Conservation (phyloP, 768 basidiomycete species). For the Leccinum boreale region DNA sequence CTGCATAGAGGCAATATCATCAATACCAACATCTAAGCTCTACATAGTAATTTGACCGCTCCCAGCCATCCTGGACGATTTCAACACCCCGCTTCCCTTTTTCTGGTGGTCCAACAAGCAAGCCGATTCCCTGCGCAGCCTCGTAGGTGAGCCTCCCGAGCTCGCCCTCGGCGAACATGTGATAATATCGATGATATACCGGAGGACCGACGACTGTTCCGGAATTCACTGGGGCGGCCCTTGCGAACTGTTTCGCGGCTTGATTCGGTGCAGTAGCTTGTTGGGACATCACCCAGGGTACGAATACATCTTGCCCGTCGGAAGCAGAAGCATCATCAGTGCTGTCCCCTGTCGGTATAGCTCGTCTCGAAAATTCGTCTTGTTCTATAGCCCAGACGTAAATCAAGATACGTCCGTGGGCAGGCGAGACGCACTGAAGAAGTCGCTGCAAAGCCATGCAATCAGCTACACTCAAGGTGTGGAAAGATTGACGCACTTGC, state of each 20-base stretch:
- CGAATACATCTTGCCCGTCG: constrained; percentile 78
- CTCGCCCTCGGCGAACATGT: constrained; percentile 88
- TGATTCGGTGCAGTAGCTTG: constrained; percentile 23
- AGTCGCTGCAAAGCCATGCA: constrained; percentile 44
- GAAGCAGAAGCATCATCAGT: background rate
- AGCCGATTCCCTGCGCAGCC: constrained; percentile 58
- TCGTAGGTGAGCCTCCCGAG: constrained; percentile 55
- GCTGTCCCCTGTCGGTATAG: constrained; percentile 39
- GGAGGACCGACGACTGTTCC: constrained; percentile 17
- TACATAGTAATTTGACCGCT: constrained; percentile 85
- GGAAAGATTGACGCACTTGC: constrained; percentile 45
- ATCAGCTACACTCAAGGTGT: background rate
- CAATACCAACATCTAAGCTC: constrained; percentile 64
- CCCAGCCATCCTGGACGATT: constrained; percentile 76
- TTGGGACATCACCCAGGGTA: constrained; percentile 76
- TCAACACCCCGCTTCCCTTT: constrained; percentile 47
- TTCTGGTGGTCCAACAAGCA: constrained; percentile 45
- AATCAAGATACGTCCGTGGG: constrained; percentile 77
- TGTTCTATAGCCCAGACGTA: constrained; percentile 99
- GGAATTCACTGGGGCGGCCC: background rate
- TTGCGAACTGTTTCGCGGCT: constrained; percentile 6
- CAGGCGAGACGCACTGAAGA: constrained; percentile 59
- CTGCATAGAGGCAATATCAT: constrained; percentile 17
- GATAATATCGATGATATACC: constrained; percentile 89
- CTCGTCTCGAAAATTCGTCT: constrained; percentile 77